These are phyloP conservation scores for Skeletonema potamos DNA, from an alignment of 108 stramenopile species.

Conservation along the genomic window DNA sequence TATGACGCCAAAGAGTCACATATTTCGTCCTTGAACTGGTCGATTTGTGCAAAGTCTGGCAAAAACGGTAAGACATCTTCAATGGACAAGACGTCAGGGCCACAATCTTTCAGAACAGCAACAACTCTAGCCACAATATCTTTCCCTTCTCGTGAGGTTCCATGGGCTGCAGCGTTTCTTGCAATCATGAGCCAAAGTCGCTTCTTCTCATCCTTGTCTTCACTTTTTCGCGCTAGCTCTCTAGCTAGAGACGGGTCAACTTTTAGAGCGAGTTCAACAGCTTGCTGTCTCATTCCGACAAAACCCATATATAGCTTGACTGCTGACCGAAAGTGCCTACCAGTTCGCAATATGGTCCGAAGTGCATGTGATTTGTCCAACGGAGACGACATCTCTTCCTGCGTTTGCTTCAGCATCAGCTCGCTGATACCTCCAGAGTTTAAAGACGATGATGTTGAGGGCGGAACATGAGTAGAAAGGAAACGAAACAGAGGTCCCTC, in stretches of 20 bases:
- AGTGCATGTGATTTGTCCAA: conserved; percentile 81
- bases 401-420: conserved; percentile 30
- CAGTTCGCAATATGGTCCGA: conserved; percentile 68
- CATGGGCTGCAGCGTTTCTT: conserved; percentile 66
- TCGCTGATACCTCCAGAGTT: conserved; percentile 11
- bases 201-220: conserved; percentile 74
- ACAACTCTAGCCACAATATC: conserved; percentile 85
- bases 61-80: conserved; percentile 74
- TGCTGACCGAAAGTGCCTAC: conserved; percentile 84
- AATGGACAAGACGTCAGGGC: conserved; percentile 85
- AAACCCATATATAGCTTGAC: conserved; percentile 89
- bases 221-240: conserved; percentile 79
- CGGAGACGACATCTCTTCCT: conserved; percentile 55
- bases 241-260: conserved; percentile 82
- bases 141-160: conserved; percentile 59
- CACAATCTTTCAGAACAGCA: conserved; percentile 81
- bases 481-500: conserved; percentile 82
- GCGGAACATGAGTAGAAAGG: conserved; percentile 73
- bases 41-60: conserved; percentile 87
- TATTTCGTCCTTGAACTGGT: conserved; percentile 90
- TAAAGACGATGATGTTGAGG: conserved; percentile 27
- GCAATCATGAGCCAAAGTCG: conserved; percentile 93
- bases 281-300: conserved; percentile 82
- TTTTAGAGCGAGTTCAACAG: conserved; percentile 84
- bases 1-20: conserved; percentile 84